phyloP scores from a whole-genome alignment of 441 rosid species.

The Corymbia calophylla region DNA sequence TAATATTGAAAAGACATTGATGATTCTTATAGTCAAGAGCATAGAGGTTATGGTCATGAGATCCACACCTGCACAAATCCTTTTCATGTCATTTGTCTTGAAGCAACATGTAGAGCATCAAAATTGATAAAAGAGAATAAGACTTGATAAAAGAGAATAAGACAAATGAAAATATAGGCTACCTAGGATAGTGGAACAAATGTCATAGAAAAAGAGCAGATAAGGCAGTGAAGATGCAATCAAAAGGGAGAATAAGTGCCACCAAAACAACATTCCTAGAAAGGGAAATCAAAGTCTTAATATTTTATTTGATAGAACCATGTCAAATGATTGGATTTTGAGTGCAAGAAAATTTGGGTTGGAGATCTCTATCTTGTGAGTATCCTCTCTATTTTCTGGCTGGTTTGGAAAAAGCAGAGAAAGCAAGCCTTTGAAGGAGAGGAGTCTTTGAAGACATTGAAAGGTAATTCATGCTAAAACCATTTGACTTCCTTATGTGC shows the following conservation, averaged over 20 bases:
- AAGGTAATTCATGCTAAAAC: not conserved
- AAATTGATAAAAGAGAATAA: not conserved
- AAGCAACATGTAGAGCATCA: not conserved
- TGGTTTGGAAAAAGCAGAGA: not conserved
- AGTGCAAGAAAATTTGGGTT: not conserved
- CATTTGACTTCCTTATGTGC: not conserved
- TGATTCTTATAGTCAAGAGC: constrained; percentile 75
- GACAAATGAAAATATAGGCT: not conserved
- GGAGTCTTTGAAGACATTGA: not conserved
- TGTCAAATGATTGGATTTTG: not conserved
- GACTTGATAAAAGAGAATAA: not conserved
- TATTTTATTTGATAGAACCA: not conserved
- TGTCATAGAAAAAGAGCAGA: not conserved
- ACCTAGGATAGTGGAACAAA: not conserved
- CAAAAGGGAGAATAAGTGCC: not conserved
- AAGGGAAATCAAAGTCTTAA: not conserved
- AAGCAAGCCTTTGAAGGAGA: not conserved
- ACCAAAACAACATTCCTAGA: not conserved
- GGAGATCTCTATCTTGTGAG: not conserved
- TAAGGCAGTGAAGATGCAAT: not conserved
- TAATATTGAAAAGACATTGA: constrained; percentile 57
- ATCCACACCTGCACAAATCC: constrained; percentile 75
- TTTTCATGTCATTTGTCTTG: not conserved
- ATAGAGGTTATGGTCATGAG: constrained; percentile 80
- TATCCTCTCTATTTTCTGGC: not conserved